Evolutionary conservation across 2,329 filamentous ascomycete genomes (phyloP).

Genomic region (Calonectria pseudoreteaudii): DNA sequence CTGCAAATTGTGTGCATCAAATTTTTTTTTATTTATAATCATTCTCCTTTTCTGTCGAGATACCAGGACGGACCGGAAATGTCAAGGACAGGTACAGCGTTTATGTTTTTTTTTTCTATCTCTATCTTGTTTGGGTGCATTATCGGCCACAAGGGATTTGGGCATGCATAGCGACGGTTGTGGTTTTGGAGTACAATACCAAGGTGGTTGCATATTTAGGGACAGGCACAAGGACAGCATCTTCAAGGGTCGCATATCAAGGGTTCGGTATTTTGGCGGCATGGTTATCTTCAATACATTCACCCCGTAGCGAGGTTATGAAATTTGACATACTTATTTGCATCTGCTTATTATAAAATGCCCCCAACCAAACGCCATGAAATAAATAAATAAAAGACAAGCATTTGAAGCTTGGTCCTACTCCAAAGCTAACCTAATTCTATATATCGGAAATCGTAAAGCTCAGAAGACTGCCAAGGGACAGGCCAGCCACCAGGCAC

Average conservation of each 20-base stretch:
- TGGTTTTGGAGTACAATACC: conserved; percentile 35
- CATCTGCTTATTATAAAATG: conserved; percentile 1
- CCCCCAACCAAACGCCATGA: conserved; percentile 12
- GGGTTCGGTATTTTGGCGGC: neutral
- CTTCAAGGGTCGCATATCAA: conserved; percentile 14
- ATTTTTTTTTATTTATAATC: conserved; percentile 14
- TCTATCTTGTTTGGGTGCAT: conserved; percentile 37
- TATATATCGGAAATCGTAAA: conserved; percentile 74
- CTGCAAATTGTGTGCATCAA: conserved; percentile 20
- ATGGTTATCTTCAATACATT: conserved; percentile 4
- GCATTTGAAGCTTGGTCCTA: conserved; percentile 23
- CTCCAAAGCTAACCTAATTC: conserved; percentile 22
- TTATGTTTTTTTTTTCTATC: conserved; percentile 9
- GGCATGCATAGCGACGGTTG: conserved; percentile 38
- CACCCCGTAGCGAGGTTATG: neutral
- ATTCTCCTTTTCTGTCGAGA: conserved; percentile 28
- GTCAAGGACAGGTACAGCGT: conserved; percentile 9
- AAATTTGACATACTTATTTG: neutral
- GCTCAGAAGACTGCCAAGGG: conserved; percentile 88
- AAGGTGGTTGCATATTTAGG: conserved; percentile 36
- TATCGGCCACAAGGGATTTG: conserved; percentile 23
- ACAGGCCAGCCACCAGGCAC: conserved; percentile 86
- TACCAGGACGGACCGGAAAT: conserved; percentile 13
- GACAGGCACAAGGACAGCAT: conserved; percentile 6
- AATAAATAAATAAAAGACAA: neutral